These are phyloP conservation scores for Ambrosiella xylebori DNA, from an alignment of 2,329 filamentous ascomycete genomes.

Conservation along the genomic window DNA sequence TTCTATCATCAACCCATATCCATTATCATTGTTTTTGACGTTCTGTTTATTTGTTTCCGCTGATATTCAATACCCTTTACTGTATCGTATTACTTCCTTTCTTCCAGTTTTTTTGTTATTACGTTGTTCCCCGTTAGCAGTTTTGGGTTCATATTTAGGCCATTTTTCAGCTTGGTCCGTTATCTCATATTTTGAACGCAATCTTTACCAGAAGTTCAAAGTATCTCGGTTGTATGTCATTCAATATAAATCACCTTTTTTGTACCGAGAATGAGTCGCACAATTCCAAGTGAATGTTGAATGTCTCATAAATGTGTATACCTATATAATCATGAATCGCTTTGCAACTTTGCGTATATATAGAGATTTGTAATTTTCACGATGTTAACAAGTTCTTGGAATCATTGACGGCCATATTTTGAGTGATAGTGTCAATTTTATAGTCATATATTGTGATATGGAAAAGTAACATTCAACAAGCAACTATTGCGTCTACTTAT, in stretches of 20 bases:
- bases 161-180: conserved; percentile 3
- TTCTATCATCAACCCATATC: neutral
- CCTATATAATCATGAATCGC: too few relatives aligned
- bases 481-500: neutral
- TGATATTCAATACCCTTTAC: neutral
- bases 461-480: too few relatives aligned
- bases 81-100: neutral
- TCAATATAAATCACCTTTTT: conserved; percentile 4
- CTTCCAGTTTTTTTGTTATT: neutral
- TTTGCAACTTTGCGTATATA: too few relatives aligned
- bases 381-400: too few relatives aligned
- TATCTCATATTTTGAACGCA: neutral
- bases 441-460: too few relatives aligned
- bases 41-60: neutral
- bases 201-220: neutral
- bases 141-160: neutral
- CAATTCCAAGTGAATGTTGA: neutral
- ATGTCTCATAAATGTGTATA: neutral
- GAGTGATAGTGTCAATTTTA: too few relatives aligned
- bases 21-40: neutral
- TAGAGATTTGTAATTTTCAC: too few relatives aligned
- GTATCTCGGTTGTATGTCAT: conserved; percentile 1
- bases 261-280: neutral
- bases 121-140: too few relatives aligned
- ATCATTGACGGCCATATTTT: too few relatives aligned